These are phyloP conservation scores for Debaryomycetaceae sp. DNA, from an alignment of 1,139 yeast species.

Conservation along the genomic window DNA sequence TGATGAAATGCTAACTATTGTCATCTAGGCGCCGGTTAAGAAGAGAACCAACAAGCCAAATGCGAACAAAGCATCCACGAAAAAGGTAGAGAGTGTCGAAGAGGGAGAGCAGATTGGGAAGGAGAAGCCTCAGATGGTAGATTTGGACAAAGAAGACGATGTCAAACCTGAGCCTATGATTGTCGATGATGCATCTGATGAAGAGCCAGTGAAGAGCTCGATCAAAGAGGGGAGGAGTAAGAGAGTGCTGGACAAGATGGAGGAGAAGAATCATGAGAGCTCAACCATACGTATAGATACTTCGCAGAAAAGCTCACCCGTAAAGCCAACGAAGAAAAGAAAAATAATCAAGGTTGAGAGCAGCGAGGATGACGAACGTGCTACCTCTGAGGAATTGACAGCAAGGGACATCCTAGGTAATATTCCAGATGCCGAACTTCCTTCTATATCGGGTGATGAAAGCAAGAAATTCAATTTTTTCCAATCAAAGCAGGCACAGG, in stretches of 20 bases:
- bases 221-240: background rate
- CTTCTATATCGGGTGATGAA: conserved; percentile 42
- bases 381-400: conserved; percentile 18
- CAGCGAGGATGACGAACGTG: conserved; percentile 4
- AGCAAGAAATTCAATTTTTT: conserved; percentile 54
- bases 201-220: background rate
- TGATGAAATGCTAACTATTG: background rate
- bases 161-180: background rate
- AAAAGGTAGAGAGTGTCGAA: too few species aligned
- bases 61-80: background rate
- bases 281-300: background rate
- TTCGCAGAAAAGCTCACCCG: conserved; percentile 6
- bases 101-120: too few species aligned
- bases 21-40: conserved; percentile 1
- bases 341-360: conserved; percentile 2
- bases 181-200: background rate
- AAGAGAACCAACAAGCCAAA: background rate
- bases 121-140: conserved; percentile 10
- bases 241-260: background rate
- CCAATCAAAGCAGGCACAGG: conserved; percentile 41
- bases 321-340: conserved; percentile 6
- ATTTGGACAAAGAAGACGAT: conserved; percentile 12
- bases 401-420: conserved; percentile 55
- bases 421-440: conserved; percentile 70
- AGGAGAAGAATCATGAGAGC: background rate